These are phyloP conservation scores for Ceratocystis alfenasii DNA, from an alignment of 2,329 filamentous ascomycete species.

Conservation along the genomic window DNA sequence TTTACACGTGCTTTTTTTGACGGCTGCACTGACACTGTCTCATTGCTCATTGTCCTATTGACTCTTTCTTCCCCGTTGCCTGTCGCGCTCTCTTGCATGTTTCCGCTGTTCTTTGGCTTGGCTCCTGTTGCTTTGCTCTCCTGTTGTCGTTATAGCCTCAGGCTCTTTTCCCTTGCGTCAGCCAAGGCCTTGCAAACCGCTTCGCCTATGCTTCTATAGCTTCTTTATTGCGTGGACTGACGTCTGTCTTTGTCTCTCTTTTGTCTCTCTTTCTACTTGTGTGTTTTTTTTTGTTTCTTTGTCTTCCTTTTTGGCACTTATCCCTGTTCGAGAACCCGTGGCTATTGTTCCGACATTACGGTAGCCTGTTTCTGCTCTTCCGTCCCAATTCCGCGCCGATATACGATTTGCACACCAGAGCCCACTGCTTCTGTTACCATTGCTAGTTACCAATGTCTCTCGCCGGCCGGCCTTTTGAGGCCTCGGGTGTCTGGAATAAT, in stretches of 20 bases:
- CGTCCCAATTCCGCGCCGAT: not conserved
- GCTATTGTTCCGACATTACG: not conserved
- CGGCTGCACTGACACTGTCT: not conserved
- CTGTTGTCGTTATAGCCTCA: not conserved
- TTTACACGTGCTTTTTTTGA: not conserved
- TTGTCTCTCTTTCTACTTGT: not conserved
- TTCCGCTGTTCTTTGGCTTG: not conserved
- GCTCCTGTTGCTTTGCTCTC: not conserved
- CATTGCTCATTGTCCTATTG: not conserved
- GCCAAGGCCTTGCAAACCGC: not conserved
- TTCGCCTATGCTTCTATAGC: conserved; percentile 5
- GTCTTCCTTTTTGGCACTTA: not conserved
- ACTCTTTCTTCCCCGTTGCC: not conserved
- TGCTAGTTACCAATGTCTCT: not conserved
- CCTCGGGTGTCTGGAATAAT: not conserved
- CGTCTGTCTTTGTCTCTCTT: not conserved
- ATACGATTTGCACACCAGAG: not conserved
- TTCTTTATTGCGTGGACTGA: not conserved
- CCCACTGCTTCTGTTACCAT: not conserved
- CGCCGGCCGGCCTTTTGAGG: not conserved
- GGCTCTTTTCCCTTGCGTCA: not conserved
- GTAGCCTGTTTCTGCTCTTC: not conserved
- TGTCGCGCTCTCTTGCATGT: not conserved
- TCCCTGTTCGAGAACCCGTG: not conserved
- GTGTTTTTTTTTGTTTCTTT: not conserved